Conservation (phyloP, 2,329 filamentous ascomycete species). For the Xylariaceae sp. region DNA sequence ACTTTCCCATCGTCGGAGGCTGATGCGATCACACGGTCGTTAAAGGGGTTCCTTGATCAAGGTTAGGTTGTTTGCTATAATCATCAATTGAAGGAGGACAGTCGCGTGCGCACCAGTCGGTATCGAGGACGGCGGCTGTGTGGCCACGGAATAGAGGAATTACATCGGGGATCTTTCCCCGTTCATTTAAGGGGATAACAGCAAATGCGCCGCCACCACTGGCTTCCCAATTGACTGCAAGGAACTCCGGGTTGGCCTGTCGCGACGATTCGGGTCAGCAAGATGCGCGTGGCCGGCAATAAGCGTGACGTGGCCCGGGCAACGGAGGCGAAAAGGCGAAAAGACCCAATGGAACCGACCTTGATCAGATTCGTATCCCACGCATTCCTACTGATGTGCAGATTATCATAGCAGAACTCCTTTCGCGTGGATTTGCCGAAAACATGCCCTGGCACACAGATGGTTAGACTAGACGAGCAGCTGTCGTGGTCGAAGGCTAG, state of each 20-base stretch:
- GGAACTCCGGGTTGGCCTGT: constrained; percentile 89
- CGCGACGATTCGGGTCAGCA: constrained; percentile 21
- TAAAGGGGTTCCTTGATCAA: constrained; percentile 77
- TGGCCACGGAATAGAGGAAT: constrained; percentile 95
- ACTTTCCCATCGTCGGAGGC: constrained; percentile 96
- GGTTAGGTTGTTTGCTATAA: constrained; percentile 25
- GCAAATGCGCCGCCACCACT: constrained; percentile 95
- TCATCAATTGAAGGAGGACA: constrained; percentile 3
- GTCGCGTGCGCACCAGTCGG: constrained; percentile 21
- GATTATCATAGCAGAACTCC: constrained; percentile 97
- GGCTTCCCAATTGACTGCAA: constrained; percentile 97
- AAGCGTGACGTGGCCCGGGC: neutral
- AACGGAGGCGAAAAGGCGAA: neutral
- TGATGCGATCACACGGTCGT: constrained; percentile 87
- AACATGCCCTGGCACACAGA: constrained; percentile 70
- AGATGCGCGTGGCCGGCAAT: constrained; percentile 6
- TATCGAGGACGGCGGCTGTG: constrained; percentile 75
- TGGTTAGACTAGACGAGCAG: constrained; percentile 22
- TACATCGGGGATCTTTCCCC: constrained; percentile 83
- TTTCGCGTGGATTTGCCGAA: constrained; percentile 94
- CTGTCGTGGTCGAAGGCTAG: constrained; percentile 19
- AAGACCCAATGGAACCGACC: constrained; percentile 43
- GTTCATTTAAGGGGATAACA: constrained; percentile 85
- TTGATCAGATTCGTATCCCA: constrained; percentile 99
- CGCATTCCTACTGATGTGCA: constrained; percentile 94